These are phyloP conservation scores for Penicillium samsonianum DNA, from an alignment of 495 filamentous ascomycete species.

Conservation along the genomic window DNA sequence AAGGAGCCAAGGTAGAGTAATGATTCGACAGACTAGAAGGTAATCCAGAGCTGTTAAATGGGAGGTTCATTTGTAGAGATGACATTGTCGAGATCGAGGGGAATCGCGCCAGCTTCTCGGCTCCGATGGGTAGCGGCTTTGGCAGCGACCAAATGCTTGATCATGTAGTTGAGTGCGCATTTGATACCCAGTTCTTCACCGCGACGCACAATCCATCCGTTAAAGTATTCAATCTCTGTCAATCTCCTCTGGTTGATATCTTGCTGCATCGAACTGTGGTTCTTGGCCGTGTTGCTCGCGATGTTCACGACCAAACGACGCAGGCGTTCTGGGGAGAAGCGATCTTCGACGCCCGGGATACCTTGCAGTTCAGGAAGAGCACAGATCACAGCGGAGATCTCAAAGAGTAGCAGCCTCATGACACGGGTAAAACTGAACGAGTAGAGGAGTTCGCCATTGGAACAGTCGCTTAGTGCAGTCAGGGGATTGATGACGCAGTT, in stretches of 20 bases:
- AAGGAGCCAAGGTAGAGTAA: neutral
- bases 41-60: slow-evolving; percentile 5
- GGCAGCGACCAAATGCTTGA: slow-evolving; percentile 58
- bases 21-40: neutral
- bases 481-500: slow-evolving; percentile 82
- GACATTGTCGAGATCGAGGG: slow-evolving; percentile 31
- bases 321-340: slow-evolving; percentile 58
- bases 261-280: slow-evolving; percentile 79
- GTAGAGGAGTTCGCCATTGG: slow-evolving; percentile 72
- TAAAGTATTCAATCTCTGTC: slow-evolving; percentile 83
- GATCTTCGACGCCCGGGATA: slow-evolving; percentile 56
- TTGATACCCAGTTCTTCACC: slow-evolving; percentile 68
- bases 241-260: slow-evolving; percentile 62
- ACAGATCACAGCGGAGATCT: slow-evolving; percentile 63
- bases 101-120: slow-evolving; percentile 35
- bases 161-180: slow-evolving; percentile 67
- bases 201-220: slow-evolving; percentile 75
- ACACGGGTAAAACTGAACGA: slow-evolving; percentile 56
- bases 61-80: slow-evolving; percentile 15
- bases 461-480: slow-evolving; percentile 68
- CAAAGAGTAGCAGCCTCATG: slow-evolving; percentile 64
- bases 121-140: slow-evolving; percentile 25
- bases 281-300: slow-evolving; percentile 61
- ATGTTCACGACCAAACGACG: slow-evolving; percentile 57
- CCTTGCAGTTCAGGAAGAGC: slow-evolving; percentile 66